A percentile compares a stretch with the other conserved stretches of the same genome.
Conservation (phyloP, 140 eudicot species). For the Bidens hawaiensis region DNA sequence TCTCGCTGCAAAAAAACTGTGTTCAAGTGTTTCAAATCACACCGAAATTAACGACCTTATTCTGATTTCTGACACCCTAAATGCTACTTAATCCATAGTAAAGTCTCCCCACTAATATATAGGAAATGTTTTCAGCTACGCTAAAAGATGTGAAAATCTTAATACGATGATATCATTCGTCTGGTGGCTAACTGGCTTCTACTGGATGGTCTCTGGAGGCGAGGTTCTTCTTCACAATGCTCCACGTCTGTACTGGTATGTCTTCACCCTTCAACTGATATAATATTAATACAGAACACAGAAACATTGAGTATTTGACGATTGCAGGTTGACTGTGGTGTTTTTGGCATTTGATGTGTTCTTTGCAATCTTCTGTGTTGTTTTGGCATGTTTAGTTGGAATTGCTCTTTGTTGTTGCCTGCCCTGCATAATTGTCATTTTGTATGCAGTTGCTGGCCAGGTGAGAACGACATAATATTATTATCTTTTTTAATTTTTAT, state of each 20-base stretch:
- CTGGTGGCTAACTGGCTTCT: constrained; percentile 99
- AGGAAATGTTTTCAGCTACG: constrained; percentile 34
- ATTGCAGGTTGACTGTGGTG: constrained; percentile 81
- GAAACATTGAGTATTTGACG: neutral
- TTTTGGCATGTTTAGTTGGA: constrained; percentile 87
- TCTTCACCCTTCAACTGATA: neutral
- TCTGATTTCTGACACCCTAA: too few species aligned
- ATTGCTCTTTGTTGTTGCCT: constrained; percentile 97
- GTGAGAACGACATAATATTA: constrained; percentile 23
- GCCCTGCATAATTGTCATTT: constrained; percentile 91
- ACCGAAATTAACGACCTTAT: too few species aligned
- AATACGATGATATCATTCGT: constrained; percentile 80
- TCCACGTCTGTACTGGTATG: constrained; percentile 90
- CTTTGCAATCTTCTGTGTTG: constrained; percentile 94
- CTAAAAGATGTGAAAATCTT: constrained; percentile 72
- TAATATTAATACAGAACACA: neutral
- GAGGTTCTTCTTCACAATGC: constrained; percentile 64
- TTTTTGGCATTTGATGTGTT: constrained; percentile 93
- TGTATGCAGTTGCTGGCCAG: constrained; percentile 95
- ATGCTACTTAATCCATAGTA: too few species aligned
- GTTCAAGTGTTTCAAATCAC: too few species aligned
- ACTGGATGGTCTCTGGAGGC: constrained; percentile 92
- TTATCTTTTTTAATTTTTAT: neutral
- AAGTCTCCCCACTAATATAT: too few species aligned
- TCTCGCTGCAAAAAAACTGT: too few species aligned